Conservation (phyloP, 1,284 basidiomycete species). For the Pseudozyma tsukubaensis region DNA sequence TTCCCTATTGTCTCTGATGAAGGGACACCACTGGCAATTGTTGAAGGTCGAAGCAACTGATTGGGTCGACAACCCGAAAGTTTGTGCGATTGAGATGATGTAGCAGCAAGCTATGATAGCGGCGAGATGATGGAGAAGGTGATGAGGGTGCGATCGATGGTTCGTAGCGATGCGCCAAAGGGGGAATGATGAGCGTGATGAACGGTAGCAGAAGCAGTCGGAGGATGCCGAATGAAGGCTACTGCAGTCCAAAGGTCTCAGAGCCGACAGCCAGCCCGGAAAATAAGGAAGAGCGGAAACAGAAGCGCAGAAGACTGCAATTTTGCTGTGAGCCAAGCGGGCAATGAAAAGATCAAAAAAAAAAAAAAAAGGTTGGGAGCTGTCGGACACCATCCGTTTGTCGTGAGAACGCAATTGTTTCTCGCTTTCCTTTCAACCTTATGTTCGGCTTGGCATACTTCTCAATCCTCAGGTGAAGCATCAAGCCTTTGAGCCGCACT, state of each 20-base stretch:
- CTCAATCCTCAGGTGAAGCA: not conserved
- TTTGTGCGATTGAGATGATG: too few relatives aligned
- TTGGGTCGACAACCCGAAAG: too few relatives aligned
- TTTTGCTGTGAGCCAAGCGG: too few relatives aligned
- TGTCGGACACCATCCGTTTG: not conserved
- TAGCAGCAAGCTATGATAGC: too few relatives aligned
- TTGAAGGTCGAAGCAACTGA: too few relatives aligned
- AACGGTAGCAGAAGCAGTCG: conserved; percentile 3
- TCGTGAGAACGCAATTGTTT: not conserved
- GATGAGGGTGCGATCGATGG: not conserved
- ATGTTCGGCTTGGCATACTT: too few relatives aligned
- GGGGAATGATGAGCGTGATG: conserved; percentile 11
- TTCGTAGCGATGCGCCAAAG: not conserved
- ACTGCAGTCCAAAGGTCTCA: too few relatives aligned
- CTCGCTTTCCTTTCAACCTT: not conserved
- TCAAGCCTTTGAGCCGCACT: too few relatives aligned
- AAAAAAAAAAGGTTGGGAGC: not conserved
- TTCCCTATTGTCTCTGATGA: too few relatives aligned
- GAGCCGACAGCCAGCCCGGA: not conserved
- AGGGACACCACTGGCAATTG: too few relatives aligned
- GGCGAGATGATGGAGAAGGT: not conserved
- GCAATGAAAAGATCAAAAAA: not conserved
- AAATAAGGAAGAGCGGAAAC: not conserved
- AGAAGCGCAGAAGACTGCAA: not conserved
- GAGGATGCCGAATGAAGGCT: conserved; percentile 8